phyloP scores from a whole-genome alignment of 2,329 filamentous ascomycete genomes.

The Colletotrichum graminicola region DNA sequence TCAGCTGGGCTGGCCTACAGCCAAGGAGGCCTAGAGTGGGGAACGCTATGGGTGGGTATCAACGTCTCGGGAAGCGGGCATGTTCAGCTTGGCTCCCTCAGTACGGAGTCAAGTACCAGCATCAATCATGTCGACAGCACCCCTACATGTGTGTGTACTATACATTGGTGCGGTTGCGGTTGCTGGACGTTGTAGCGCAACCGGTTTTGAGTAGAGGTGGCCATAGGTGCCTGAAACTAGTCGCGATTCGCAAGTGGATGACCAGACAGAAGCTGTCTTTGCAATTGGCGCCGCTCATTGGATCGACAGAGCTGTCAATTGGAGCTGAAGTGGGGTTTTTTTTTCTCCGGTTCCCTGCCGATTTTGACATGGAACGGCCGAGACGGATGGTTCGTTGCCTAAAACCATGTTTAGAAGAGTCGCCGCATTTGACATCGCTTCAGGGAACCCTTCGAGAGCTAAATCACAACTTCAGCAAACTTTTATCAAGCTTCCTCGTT shows the following conservation, averaged over 20 bases:
- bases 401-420: neutral
- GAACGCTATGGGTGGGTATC: slow-evolving; percentile 24
- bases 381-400: neutral
- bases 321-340: slow-evolving; percentile 9
- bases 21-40: slow-evolving; percentile 19
- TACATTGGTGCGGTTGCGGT: slow-evolving; percentile 23
- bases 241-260: slow-evolving; percentile 26
- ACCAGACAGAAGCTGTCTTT: slow-evolving; percentile 14
- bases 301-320: slow-evolving; percentile 20
- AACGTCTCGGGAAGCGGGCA: slow-evolving; percentile 21
- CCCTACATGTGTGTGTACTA: neutral
- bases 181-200: slow-evolving; percentile 18
- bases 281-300: slow-evolving; percentile 37
- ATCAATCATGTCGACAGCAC: slow-evolving; percentile 13
- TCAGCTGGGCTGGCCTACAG: slow-evolving; percentile 26
- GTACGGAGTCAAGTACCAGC: slow-evolving; percentile 1
- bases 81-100: slow-evolving; percentile 33
- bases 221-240: slow-evolving; percentile 35
- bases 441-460: neutral
- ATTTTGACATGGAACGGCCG: slow-evolving; percentile 3
- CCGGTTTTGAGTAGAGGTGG: slow-evolving; percentile 28
- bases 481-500: neutral
- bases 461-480: neutral
- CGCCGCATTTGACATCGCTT: neutral
- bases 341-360: neutral